phyloP scores from a whole-genome alignment of 768 basidiomycete species.

The Dioszegia hungarica region DNA sequence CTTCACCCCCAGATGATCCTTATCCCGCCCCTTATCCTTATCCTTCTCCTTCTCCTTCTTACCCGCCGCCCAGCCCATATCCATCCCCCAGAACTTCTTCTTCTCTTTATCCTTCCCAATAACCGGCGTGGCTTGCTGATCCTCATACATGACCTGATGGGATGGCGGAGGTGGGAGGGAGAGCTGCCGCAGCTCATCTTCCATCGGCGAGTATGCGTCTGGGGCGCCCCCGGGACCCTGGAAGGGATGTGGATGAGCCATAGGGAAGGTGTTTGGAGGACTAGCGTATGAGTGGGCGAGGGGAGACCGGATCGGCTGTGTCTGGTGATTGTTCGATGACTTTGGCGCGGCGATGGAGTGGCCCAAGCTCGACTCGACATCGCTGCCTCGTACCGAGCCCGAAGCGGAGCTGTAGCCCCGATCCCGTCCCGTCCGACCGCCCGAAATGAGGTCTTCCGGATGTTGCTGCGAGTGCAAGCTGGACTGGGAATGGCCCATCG shows the following conservation, averaged over 20 bases:
- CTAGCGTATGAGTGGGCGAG: slow-evolving; percentile 21
- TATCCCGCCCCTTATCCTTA: slow-evolving; percentile 12
- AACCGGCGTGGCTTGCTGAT: slow-evolving; percentile 19
- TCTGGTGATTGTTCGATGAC: neutral
- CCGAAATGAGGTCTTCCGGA: neutral
- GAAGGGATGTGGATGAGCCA: slow-evolving; percentile 18
- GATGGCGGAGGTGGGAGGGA: neutral
- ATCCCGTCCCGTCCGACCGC: slow-evolving; percentile 6
- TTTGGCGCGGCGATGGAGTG: slow-evolving; percentile 5
- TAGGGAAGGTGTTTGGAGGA: slow-evolving; percentile 17
- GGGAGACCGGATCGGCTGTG: slow-evolving; percentile 22
- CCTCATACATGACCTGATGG: no score
- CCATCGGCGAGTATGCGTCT: slow-evolving; percentile 6
- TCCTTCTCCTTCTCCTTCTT: slow-evolving; percentile 16
- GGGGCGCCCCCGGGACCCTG: neutral
- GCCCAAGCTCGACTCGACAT: slow-evolving; percentile 8
- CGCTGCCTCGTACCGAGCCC: slow-evolving; percentile 14
- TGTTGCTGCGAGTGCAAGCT: slow-evolving; percentile 9
- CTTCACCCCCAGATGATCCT: neutral
- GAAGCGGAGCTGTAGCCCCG: slow-evolving; percentile 22
- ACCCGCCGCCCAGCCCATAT: slow-evolving; percentile 10
- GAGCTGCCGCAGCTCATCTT: slow-evolving; percentile 6
- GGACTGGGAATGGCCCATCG: slow-evolving; percentile 19
- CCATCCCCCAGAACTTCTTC: slow-evolving; percentile 35
- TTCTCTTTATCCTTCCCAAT: slow-evolving; percentile 31